Percentiles rank a stretch among this genome's conserved stretches.
Evolutionary conservation across 768 basidiomycete genomes (phyloP).

Genomic region (Suillus fuscotomentosus): DNA sequence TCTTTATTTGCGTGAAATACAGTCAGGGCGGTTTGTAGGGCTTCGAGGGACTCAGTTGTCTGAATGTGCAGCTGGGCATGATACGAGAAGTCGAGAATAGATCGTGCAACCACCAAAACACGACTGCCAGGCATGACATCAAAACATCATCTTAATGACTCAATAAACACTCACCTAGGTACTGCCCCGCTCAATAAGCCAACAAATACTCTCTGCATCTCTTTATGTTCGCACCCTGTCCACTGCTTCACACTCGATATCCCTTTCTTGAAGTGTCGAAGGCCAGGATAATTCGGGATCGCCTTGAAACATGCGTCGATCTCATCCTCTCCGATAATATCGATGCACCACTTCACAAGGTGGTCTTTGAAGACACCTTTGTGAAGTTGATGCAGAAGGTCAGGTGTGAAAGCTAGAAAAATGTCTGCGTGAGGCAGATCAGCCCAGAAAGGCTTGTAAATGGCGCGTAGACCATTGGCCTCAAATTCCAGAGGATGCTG

Average conservation of each 20-base stretch:
- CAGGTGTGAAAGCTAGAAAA: conserved; percentile 35
- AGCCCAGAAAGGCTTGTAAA: neutral
- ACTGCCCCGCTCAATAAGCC: conserved; percentile 26
- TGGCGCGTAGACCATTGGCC: neutral
- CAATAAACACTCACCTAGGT: neutral
- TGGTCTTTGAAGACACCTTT: conserved; percentile 49
- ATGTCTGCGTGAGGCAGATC: conserved; percentile 39
- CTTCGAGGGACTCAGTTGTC: conserved; percentile 21
- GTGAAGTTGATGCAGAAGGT: conserved; percentile 48
- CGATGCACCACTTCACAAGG: conserved; percentile 34
- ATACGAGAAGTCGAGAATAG: conserved; percentile 35
- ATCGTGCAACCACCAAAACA: conserved; percentile 21
- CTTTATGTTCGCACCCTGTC: conserved; percentile 43
- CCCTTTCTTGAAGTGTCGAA: conserved; percentile 11
- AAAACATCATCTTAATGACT: neutral
- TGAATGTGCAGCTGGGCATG: conserved; percentile 29
- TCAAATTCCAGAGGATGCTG: conserved; percentile 5
- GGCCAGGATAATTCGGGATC: conserved; percentile 10
- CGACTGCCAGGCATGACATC: neutral
- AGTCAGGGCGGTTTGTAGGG: conserved; percentile 20
- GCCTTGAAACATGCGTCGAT: conserved; percentile 15
- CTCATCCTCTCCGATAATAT: conserved; percentile 9
- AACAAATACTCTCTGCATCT: conserved; percentile 35
- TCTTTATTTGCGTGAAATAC: conserved; percentile 30
- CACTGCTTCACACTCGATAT: conserved; percentile 40